Conservation (phyloP, 495 filamentous ascomycete species). For the Penicillium chermesinum region DNA sequence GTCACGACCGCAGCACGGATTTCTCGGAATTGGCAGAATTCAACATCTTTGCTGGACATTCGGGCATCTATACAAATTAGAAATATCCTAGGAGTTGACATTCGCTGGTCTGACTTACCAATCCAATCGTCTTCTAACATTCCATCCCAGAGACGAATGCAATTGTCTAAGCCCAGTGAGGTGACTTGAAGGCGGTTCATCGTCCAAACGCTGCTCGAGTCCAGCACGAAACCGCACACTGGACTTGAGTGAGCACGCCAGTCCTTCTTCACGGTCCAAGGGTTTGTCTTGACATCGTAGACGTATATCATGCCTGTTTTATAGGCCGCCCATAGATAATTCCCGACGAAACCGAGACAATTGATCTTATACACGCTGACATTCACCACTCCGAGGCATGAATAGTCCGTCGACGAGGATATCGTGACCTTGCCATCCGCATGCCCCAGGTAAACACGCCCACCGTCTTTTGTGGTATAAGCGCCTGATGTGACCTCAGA, state of each 20-base stretch:
- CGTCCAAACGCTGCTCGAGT: slow-evolving; percentile 79
- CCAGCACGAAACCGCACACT: slow-evolving; percentile 68
- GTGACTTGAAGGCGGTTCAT: slow-evolving; percentile 80
- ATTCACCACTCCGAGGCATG: slow-evolving; percentile 70
- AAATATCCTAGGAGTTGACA: no score
- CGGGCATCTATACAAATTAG: slow-evolving; percentile 55
- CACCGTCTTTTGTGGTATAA: slow-evolving; percentile 65
- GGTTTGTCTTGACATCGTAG: slow-evolving; percentile 74
- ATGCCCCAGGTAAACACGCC: slow-evolving; percentile 86
- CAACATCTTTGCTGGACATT: slow-evolving; percentile 75
- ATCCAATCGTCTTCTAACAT: slow-evolving; percentile 92
- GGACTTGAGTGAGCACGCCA: slow-evolving; percentile 87
- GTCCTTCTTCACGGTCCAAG: slow-evolving; percentile 89
- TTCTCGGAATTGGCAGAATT: slow-evolving; percentile 81
- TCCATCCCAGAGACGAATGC: slow-evolving; percentile 85
- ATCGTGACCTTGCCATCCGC: slow-evolving; percentile 90
- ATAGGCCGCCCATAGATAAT: slow-evolving; percentile 88
- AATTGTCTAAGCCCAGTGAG: slow-evolving; percentile 84
- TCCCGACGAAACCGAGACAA: slow-evolving; percentile 74
- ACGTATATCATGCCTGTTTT: slow-evolving; percentile 94
- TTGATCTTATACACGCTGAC: slow-evolving; percentile 96
- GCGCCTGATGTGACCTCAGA: slow-evolving; percentile 86
- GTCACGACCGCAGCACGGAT: slow-evolving; percentile 75
- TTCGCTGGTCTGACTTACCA: slow-evolving; percentile 54
- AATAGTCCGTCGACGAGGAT: slow-evolving; percentile 70